Conservation (phyloP, 2,329 filamentous ascomycete species). For the Geosmithia putterillii region DNA sequence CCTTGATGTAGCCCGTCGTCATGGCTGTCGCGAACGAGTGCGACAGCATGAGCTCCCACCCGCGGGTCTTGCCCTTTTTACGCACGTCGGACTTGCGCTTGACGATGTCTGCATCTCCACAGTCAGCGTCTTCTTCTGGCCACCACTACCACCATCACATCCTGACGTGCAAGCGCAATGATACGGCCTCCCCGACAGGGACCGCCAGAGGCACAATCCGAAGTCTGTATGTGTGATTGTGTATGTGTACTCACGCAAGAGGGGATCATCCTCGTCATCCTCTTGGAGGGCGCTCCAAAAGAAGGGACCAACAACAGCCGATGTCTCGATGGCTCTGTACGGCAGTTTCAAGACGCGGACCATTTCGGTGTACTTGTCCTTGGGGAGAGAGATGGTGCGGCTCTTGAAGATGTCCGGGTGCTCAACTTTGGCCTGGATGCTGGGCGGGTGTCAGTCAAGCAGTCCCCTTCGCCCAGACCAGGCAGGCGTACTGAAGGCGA, state of each 20-base stretch:
- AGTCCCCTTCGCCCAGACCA: neutral
- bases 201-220: too few relatives aligned
- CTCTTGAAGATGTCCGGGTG: conserved; percentile 46
- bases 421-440: conserved; percentile 42
- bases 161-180: too few relatives aligned
- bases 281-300: conserved; percentile 49
- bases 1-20: conserved; percentile 50
- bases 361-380: conserved; percentile 41
- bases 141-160: too few relatives aligned
- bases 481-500: too few relatives aligned
- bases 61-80: conserved; percentile 50
- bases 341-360: conserved; percentile 40
- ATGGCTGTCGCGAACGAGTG: conserved; percentile 40
- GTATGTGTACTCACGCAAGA: conserved; percentile 33
- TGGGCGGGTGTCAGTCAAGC: conserved; percentile 10
- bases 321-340: conserved; percentile 44
- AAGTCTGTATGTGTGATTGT: too few relatives aligned
- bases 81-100: conserved; percentile 55
- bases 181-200: too few relatives aligned
- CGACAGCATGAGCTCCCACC: conserved; percentile 53
- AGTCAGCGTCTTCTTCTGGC: too few relatives aligned
- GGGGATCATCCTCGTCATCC: conserved; percentile 37
- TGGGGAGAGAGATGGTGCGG: conserved; percentile 38
- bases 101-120: conserved; percentile 41
- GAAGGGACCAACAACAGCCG: conserved; percentile 47